phyloP scores from a whole-genome alignment of 306 rosid genomes.

The Cicer chorassanicum region DNA sequence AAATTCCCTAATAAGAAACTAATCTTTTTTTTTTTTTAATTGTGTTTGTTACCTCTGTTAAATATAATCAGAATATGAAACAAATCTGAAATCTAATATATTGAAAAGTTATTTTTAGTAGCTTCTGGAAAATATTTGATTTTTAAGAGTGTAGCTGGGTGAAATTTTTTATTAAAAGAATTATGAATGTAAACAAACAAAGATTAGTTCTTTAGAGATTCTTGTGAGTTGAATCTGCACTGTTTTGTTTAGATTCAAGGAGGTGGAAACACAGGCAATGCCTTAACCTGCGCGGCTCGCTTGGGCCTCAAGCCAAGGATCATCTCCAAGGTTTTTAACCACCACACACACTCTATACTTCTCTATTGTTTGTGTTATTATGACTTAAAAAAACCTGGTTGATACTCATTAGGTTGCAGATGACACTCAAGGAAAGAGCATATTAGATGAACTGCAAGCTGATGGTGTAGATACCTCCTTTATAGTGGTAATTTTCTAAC shows the following conservation, averaged over 20 bases:
- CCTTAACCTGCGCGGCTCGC: conserved; percentile 74
- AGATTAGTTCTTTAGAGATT: background rate
- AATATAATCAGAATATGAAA: background rate
- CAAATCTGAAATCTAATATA: background rate
- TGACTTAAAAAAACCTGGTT: conserved; percentile 20
- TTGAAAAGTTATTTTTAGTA: background rate
- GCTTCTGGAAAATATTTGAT: background rate
- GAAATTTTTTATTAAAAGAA: background rate
- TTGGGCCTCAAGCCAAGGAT: conserved; percentile 76
- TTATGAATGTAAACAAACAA: background rate
- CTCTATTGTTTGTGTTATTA: background rate
- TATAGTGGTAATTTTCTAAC: conserved; percentile 58
- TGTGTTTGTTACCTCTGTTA: background rate
- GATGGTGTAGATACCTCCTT: conserved; percentile 81
- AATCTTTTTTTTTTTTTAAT: background rate
- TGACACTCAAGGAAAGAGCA: conserved; percentile 72
- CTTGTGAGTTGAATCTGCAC: conserved; percentile 25
- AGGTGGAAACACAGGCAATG: conserved; percentile 85
- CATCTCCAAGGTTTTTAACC: conserved; percentile 69
- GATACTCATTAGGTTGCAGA: conserved; percentile 60
- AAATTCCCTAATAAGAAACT: background rate
- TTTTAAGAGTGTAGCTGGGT: background rate
- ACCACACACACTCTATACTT: background rate
- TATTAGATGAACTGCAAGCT: conserved; percentile 66
- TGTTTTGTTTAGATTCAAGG: conserved; percentile 69